Base-by-base conservation (phyloP, 73 alveolate species). In the Effrenium voratum region DNA sequence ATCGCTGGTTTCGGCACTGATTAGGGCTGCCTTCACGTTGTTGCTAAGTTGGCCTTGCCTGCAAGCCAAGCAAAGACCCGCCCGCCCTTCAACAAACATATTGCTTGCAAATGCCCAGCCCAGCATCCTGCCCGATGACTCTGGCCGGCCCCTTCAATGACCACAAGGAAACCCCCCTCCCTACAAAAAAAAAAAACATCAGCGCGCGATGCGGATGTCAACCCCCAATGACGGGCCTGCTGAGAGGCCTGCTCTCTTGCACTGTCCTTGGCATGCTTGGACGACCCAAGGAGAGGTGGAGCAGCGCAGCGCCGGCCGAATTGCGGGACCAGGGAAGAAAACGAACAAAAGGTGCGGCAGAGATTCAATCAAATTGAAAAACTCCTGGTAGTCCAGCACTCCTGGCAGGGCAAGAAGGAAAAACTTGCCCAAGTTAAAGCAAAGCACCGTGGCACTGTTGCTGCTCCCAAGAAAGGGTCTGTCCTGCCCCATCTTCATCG, bases 221-320 rank as follows among this genome's bases (percentile, higher is more conserved):
- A n/a, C n/a, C n/a, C n/a, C n/a, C n/a, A n/a, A n/a, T n/a, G n/a
- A n/a, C n/a, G 1, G 73, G 81, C 93, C 93, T 85, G 93, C 59
- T 85, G 93, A 40, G 93, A 85, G 40, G 93, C 93, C 75, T 85
- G 93, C 80, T 85, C 93, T 80, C 93, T 55, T 32, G 93, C 93
- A 30, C 93, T 85, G 43, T 85, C 93, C 93, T 85, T 55, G 36
- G 93, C 40, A 66, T 40, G 36, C 22, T 40, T 36, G 77, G 77
- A 8, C 19, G 63, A 52, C 8, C 19, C 63, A 52, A 8, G 8
- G 26, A 52, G 26, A 52, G 19, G 26, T 52, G 8, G 8, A 52
- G 63, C 19, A 52, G 63, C 26, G 63, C 19, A 12, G 8, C 8
- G 63, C 26, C 26, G 8, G 8, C 19, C 19, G 63, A 19, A 19